Evolutionary conservation across 139 green algal species (phyloP), one percentile per base, ranked within the genome.

Genomic region (Limnomonas spitsbergensis): DNA sequence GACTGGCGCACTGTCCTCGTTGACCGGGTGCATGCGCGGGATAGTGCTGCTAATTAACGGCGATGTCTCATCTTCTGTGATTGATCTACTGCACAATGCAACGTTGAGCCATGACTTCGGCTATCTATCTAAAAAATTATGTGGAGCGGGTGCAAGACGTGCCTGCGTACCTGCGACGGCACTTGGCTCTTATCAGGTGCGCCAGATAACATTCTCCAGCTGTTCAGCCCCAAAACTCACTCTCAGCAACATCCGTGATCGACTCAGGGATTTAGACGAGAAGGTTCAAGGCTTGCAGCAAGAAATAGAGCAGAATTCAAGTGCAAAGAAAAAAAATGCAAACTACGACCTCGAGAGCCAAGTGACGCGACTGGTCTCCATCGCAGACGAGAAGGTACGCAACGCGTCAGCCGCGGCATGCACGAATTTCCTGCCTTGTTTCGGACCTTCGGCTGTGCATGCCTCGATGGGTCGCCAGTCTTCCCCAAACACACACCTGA

Each of bases 341-440:
- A 47, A 7, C 20, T 74, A 47, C 32, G 77, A 82, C n/a, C 38
- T 82, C 26, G 67, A 77, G 56, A 56, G 3, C 1, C 66, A 67
- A 35, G 52, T 82, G 52, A 82, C 77, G 1, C 36, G 52, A 34
- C 52, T 82, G 6, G 26, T 82, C 2, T 72, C 38, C 29, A 29
- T 82, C 4, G 77, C 77, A 24, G 77, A 82, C 53, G 77, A 82
- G 52, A 82, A 82, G 77, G 77, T 75, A 61, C 20, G 47, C 14
- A 61, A 61, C n/a, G n/a, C n/a, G n/a, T n/a, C n/a, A n/a, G n/a
- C n/a, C n/a, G n/a, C n/a, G n/a, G n/a, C n/a, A n/a, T n/a, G n/a
- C n/a, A n/a, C n/a, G n/a, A n/a, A n/a, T n/a, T n/a, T n/a, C n/a
- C n/a, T n/a, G n/a, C n/a, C n/a, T n/a, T n/a, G n/a, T n/a, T n/a